Evolutionary conservation across 2,329 filamentous ascomycete genomes (phyloP), one percentile per base, ranked within the genome.

Genomic region (Helicocarpus griseus): DNA sequence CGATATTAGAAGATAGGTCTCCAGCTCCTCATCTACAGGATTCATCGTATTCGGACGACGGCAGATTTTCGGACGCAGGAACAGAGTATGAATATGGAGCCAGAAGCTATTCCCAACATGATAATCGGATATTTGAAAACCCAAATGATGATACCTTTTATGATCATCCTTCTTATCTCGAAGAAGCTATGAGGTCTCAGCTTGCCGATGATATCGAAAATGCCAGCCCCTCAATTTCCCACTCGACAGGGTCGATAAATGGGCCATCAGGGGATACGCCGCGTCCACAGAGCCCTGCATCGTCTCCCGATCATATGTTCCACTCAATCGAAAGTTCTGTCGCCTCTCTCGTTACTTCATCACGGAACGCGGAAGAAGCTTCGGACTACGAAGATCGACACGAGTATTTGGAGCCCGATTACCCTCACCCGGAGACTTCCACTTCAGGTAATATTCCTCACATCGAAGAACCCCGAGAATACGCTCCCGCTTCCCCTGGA

Each of bases 51-150:
- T 68, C 67, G 26, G 59, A 63, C 31, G 66, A 69, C 53, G 69
- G 69, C 9, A 65, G 67, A 39, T 72, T 71, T 41, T 71, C 69
- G 13, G 69, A 72, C 54, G 69, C 69, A 17, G 67, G 65, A 33
- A 67, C 68, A 5, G 69, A 71, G n/a, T 59, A 56, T 29, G 68
- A 64, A 33, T 53, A 58, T 40, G 55, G 56, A 36, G 56, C 53
- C 43, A 61, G 61, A 50, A 54, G 56, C 14, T 61, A 59, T 40
- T 52, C 60, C 14, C 61, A 62, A 24, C 59, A 63, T 29, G 62
- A 63, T 31, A 61, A 56, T 6, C 46, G 56, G n/a, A 55, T 68
- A 38, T 57, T 56, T 9, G 56, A 60, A 17, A 58, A 56, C 35
- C 55, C 53, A 28, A 57, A 56, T 47, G 60, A 66, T 49, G 66